Percentiles rank a stretch among this genome's conserved stretches.
Conservation (phyloP, 192 early-diverging fungal species). For the Allomyces macrogynus region DNA sequence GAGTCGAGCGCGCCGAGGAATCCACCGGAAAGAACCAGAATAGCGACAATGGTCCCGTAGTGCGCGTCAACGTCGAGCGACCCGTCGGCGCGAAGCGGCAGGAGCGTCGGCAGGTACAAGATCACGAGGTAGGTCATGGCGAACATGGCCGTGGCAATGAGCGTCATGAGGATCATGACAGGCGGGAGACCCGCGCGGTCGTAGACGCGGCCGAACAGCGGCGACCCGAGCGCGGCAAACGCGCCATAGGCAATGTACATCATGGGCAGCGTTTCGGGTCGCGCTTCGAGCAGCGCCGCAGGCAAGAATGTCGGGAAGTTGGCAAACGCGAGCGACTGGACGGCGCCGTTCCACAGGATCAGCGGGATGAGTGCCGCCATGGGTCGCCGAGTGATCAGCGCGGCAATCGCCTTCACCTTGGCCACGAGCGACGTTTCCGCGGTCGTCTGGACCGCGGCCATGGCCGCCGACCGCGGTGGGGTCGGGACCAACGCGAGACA, state of each 20-base stretch:
- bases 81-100: not conserved
- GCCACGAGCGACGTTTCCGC: no score
- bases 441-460: no score
- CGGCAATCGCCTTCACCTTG: not conserved
- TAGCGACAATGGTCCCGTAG: not conserved
- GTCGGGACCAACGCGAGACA: not conserved
- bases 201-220: not conserved
- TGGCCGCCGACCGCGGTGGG: not conserved
- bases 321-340: not conserved
- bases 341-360: not conserved
- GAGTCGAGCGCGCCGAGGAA: not conserved
- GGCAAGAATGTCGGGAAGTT: not conserved
- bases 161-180: not conserved
- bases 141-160: not conserved
- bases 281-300: not conserved
- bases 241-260: not conserved
- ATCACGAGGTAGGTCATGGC: not conserved
- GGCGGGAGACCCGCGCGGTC: not conserved
- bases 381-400: not conserved
- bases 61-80: not conserved
- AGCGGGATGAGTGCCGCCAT: not conserved
- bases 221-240: not conserved
- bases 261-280: not conserved
- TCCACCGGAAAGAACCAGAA: not conserved
- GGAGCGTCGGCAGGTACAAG: not conserved